Conservation (phyloP, 2,329 filamentous ascomycete species). For the Stachybotrys chartarum region DNA sequence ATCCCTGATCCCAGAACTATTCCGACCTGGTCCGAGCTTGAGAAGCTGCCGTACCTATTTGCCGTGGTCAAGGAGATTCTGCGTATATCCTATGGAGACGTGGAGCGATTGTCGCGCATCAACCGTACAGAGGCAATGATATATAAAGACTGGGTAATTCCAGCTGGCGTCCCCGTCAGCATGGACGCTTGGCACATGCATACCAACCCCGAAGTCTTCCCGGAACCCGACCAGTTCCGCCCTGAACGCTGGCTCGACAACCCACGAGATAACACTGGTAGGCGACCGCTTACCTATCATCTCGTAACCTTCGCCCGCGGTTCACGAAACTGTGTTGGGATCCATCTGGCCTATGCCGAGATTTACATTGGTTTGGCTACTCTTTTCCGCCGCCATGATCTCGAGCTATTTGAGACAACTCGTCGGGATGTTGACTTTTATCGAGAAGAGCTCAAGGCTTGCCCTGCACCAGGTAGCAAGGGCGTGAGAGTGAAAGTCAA, state of each 20-base stretch:
- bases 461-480: background rate
- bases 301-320: background rate
- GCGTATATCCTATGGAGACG: background rate
- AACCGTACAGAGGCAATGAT: background rate
- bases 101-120: background rate
- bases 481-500: background rate
- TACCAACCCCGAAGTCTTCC: background rate
- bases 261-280: background rate
- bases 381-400: background rate
- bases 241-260: background rate
- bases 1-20: background rate
- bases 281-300: background rate
- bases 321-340: background rate
- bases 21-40: background rate
- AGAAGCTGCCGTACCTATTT: background rate
- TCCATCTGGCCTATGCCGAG: background rate
- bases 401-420: background rate
- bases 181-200: background rate
- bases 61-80: background rate
- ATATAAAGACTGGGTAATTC: background rate
- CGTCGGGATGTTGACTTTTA: background rate
- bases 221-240: background rate
- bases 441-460: background rate
- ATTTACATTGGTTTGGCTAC: background rate
- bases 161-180: background rate